phyloP scores from a whole-genome alignment of 2,329 filamentous ascomycete genomes.

The Metarhizium album region DNA sequence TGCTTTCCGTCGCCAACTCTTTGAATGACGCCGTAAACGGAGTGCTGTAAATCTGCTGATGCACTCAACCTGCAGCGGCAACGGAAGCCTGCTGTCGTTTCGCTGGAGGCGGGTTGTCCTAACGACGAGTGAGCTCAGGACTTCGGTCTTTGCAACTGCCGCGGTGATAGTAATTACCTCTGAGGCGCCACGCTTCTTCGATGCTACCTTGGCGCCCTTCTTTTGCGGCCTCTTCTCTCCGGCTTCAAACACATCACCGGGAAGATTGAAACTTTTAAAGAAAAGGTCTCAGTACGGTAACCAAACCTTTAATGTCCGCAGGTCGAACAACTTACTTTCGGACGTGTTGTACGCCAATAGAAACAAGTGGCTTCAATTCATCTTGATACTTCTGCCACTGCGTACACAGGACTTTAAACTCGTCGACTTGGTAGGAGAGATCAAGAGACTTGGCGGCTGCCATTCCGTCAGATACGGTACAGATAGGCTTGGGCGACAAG shows the following conservation, averaged over 20 bases:
- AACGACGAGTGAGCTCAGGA: slow-evolving; percentile 15
- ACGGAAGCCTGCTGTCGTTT: slow-evolving; percentile 32
- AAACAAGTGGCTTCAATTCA: slow-evolving; percentile 50
- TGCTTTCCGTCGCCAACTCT: not conserved
- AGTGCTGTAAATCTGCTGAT: not conserved
- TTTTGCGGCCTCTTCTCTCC: slow-evolving; percentile 64
- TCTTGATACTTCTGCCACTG: slow-evolving; percentile 65
- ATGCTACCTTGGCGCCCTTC: slow-evolving; percentile 33
- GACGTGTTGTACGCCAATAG: slow-evolving; percentile 70
- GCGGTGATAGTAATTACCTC: slow-evolving; percentile 26
- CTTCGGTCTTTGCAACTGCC: slow-evolving; percentile 6
- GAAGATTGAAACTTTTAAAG: slow-evolving; percentile 66
- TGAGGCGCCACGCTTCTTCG: slow-evolving; percentile 39
- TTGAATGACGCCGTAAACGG: not conserved
- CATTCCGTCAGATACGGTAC: slow-evolving; percentile 18
- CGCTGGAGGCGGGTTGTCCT: slow-evolving; percentile 28
- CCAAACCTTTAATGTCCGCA: not conserved
- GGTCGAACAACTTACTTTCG: slow-evolving; percentile 56
- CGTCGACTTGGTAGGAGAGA: slow-evolving; percentile 69
- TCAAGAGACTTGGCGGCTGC: slow-evolving; percentile 60
- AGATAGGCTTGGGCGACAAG: not conserved
- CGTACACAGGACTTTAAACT: slow-evolving; percentile 76
- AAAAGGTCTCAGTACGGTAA: not conserved
- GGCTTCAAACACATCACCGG: slow-evolving; percentile 76
- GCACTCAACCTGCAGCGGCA: slow-evolving; percentile 26